A percentile compares a stretch with the other conserved stretches of the same genome.
Evolutionary conservation across 2,329 filamentous ascomycete species (phyloP).

Genomic region (Mollisiaceae sp.): DNA sequence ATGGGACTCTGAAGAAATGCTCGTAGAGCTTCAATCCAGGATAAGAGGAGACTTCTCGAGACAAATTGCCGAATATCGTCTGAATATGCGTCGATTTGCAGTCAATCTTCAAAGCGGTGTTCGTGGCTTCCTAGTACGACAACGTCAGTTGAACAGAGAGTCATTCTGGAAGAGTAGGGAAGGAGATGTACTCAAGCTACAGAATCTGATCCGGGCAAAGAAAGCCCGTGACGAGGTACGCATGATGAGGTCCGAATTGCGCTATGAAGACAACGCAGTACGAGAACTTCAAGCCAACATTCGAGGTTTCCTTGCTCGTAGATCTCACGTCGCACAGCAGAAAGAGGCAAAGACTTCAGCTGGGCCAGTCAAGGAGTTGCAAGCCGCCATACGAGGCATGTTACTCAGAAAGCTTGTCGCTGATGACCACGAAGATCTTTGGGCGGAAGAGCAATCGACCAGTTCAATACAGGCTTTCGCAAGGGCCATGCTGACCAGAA

Average conservation of each 20-base stretch:
- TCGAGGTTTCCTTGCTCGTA: conserved; percentile 69
- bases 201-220: conserved; percentile 77
- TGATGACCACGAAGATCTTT: conserved; percentile 57
- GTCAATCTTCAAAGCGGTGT: conserved; percentile 78
- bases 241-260: conserved; percentile 62
- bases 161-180: conserved; percentile 73
- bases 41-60: conserved; percentile 88
- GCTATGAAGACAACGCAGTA: conserved; percentile 66
- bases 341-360: conserved; percentile 58
- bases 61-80: conserved; percentile 80
- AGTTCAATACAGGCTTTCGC: conserved; percentile 68
- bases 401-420: conserved; percentile 61
- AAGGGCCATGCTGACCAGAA: conserved; percentile 65
- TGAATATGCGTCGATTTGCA: conserved; percentile 83
- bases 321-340: conserved; percentile 60
- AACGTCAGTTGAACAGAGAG: conserved; percentile 64
- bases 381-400: conserved; percentile 68
- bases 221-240: conserved; percentile 65
- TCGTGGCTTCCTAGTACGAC: conserved; percentile 77
- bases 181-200: conserved; percentile 75
- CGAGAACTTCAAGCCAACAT: conserved; percentile 68
- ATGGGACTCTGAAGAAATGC: conserved; percentile 81
- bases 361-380: conserved; percentile 61
- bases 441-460: conserved; percentile 55
- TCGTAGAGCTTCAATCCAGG: conserved; percentile 83